phyloP scores from a whole-genome alignment of 2,329 filamentous ascomycete species.

The Penicillium sp. region DNA sequence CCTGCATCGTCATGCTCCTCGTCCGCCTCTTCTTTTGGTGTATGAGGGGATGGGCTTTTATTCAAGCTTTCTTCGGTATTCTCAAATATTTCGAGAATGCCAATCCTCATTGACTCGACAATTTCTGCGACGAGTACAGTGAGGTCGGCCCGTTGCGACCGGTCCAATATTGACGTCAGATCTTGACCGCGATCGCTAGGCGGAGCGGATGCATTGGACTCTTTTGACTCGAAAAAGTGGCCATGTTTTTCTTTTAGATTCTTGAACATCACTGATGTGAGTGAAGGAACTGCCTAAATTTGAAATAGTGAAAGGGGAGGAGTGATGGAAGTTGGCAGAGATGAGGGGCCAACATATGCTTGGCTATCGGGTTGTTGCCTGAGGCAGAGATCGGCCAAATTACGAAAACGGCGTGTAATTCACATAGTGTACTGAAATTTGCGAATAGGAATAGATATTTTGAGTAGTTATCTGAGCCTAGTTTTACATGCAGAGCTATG shows the following conservation, averaged over 20 bases:
- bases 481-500: neutral
- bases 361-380: neutral
- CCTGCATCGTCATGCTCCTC: conserved; percentile 27
- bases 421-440: neutral
- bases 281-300: neutral
- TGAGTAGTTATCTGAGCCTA: neutral
- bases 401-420: neutral
- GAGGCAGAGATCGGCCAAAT: neutral
- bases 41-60: neutral
- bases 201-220: conserved; percentile 20
- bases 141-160: conserved; percentile 44
- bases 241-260: conserved; percentile 35
- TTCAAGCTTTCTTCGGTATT: conserved; percentile 11
- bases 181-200: conserved; percentile 36
- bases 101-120: conserved; percentile 42
- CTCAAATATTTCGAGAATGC: conserved; percentile 41
- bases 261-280: conserved; percentile 29
- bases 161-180: conserved; percentile 43
- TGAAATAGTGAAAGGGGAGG: neutral
- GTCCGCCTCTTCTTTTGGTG: conserved; percentile 24
- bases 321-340: neutral
- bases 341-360: neutral
- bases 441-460: neutral
- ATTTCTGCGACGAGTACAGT: conserved; percentile 43
- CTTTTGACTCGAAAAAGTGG: conserved; percentile 29